Percentiles rank a stretch among this genome's conserved stretches.
Conservation (phyloP, 2,329 filamentous ascomycete genomes). For the Aspergillus puulaauensis region DNA sequence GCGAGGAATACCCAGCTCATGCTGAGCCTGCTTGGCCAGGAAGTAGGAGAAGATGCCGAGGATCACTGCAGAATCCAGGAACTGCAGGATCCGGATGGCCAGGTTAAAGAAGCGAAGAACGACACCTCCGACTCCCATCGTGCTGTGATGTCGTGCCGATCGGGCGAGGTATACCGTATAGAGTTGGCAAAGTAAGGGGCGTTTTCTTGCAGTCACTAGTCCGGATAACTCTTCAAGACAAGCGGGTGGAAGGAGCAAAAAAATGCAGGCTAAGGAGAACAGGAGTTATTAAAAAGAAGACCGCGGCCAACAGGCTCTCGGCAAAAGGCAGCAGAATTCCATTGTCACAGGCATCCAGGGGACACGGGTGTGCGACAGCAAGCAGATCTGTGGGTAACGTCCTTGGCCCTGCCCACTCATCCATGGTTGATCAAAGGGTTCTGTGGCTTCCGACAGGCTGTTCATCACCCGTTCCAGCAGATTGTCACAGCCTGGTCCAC, state of each 20-base stretch:
- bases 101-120: slow-evolving; percentile 69
- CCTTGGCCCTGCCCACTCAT: slow-evolving; percentile 6
- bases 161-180: neutral
- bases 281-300: neutral
- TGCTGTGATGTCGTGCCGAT: neutral
- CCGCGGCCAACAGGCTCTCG: neutral
- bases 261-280: neutral
- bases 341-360: slow-evolving; percentile 14
- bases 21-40: slow-evolving; percentile 68
- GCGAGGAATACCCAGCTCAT: slow-evolving; percentile 61
- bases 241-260: neutral
- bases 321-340: slow-evolving; percentile 24
- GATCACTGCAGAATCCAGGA: slow-evolving; percentile 70
- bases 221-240: neutral
- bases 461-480: slow-evolving; percentile 1
- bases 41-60: slow-evolving; percentile 84
- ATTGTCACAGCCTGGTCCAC: slow-evolving; percentile 15
- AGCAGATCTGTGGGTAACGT: slow-evolving; percentile 22
- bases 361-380: slow-evolving; percentile 10
- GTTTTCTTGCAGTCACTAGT: neutral
- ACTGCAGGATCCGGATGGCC: slow-evolving; percentile 70
- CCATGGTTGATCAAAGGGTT: slow-evolving; percentile 6
- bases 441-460: slow-evolving; percentile 10
- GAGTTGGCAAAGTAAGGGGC: neutral
- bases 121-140: slow-evolving; percentile 61